Conservation (phyloP, 768 basidiomycete species). For the Tulasnella sp. region DNA sequence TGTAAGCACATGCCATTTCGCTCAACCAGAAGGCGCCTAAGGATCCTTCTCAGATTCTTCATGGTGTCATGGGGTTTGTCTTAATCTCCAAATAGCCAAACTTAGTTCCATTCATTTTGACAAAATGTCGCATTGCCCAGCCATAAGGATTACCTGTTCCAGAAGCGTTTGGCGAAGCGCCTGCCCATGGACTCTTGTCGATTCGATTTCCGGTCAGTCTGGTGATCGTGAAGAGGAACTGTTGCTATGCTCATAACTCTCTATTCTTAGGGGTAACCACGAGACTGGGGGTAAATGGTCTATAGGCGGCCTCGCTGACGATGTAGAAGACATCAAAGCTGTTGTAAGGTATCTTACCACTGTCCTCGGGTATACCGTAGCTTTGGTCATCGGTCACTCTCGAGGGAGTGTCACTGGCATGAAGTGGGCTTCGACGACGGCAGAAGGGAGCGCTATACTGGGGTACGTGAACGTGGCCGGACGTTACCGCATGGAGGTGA, state of each 20-base stretch:
- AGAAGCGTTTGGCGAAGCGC: conserved; percentile 53
- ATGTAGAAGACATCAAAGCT: conserved; percentile 52
- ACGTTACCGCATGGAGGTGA: conserved; percentile 68
- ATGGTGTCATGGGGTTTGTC: conserved; percentile 66
- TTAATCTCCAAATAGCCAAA: too few relatives aligned
- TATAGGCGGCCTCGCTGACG: conserved; percentile 47
- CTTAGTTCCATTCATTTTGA: not conserved
- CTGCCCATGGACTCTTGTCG: conserved; percentile 73
- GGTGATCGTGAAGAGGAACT: not conserved
- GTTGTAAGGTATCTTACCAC: conserved; percentile 53
- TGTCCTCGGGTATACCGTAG: conserved; percentile 54
- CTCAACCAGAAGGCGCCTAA: too few relatives aligned
- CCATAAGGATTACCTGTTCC: conserved; percentile 79
- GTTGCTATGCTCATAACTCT: too few relatives aligned
- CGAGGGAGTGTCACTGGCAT: conserved; percentile 60
- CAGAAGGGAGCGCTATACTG: conserved; percentile 36
- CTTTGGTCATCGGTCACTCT: conserved; percentile 68
- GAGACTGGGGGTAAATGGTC: conserved; percentile 62
- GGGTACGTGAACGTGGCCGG: conserved; percentile 67
- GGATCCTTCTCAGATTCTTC: conserved; percentile 46
- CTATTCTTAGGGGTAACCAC: conserved; percentile 66
- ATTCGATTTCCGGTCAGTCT: conserved; percentile 67
- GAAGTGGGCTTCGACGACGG: conserved; percentile 56
- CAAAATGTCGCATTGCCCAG: conserved; percentile 30
- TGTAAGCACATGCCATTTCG: too few relatives aligned